Conservation (phyloP, 441 rosid species). For the Adansonia gregorii region DNA sequence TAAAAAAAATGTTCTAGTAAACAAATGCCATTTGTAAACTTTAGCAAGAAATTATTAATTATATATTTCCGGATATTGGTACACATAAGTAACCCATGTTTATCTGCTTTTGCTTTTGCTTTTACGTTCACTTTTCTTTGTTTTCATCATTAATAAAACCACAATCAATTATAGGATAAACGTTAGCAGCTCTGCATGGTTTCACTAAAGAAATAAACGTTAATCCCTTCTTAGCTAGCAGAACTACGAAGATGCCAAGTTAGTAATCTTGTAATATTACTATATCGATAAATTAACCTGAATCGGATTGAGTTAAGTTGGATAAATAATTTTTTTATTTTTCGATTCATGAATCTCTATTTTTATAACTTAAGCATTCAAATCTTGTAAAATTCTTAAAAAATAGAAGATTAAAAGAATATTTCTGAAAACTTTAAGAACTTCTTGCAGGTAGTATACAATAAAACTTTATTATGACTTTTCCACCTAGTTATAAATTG, state of each 20-base stretch:
- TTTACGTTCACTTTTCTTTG: too few relatives aligned
- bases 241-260: too few relatives aligned
- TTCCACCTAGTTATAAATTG: neutral
- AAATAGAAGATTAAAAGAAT: too few relatives aligned
- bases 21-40: neutral
- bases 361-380: neutral
- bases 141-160: neutral
- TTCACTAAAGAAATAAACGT: too few relatives aligned
- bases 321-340: too few relatives aligned
- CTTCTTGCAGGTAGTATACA: neutral
- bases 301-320: too few relatives aligned
- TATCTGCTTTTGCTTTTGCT: neutral
- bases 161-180: neutral
- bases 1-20: neutral
- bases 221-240: neutral
- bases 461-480: too few relatives aligned
- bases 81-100: constrained; percentile 23
- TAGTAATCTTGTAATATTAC: too few relatives aligned
- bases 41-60: neutral
- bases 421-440: too few relatives aligned
- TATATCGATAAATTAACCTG: too few relatives aligned
- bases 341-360: too few relatives aligned
- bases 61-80: constrained; percentile 3
- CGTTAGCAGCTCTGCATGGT: too few relatives aligned
- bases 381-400: neutral